Evolutionary conservation across 345 rosid genomes (phyloP), one percentile per base, ranked within the genome.

Genomic region (Litchi chinensis): DNA sequence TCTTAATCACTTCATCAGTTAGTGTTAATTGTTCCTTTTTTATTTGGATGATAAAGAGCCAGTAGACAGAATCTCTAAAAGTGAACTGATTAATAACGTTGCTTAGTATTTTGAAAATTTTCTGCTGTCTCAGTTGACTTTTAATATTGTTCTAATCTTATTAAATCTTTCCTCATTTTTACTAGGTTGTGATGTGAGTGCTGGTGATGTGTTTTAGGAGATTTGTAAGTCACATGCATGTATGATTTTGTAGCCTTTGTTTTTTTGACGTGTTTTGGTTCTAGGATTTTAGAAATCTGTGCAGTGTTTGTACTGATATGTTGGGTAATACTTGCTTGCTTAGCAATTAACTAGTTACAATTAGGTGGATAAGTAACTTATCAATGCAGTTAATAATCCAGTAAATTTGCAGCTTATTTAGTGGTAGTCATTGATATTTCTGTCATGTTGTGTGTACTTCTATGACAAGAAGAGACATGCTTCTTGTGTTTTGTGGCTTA

Each of bases 401-500:
- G 28, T 71, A 50, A 22, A 16, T 50, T 1, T 28, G 37, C 43
- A 71, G 60, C 3, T 28, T 71, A 15, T 52, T 0, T 24, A 21
- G 21, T 24, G 39, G 39, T 2, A 59, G 37, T 8, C 41, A 60
- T 41, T 52, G 5, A 26, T 16, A 2, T 70, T 70, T 12, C 16
- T 19, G 46, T 66, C 70, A 32, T 32, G 37, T 32, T 32, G 1
- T 32, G 37, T 2, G 3, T 32, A 32, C 6, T 50, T 70, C 4
- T 4, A 28, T 71, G 43, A 32, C 37, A 52, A 71, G 74, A 28
- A 54, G 44, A 67, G 22, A 66, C 5, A 43, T 32, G 37, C 3
- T 71, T 52, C 13, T 26, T 26, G 10, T 72, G 65, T 72, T 37
- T 72, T 71, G 46, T 71, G 8, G n/a, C 18, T 71, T 71, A 12